Percentiles rank a stretch among this genome's conserved stretches.
Evolutionary conservation across 805 yeast species (phyloP).

Genomic region (Cyberlindnera euphorbiae): DNA sequence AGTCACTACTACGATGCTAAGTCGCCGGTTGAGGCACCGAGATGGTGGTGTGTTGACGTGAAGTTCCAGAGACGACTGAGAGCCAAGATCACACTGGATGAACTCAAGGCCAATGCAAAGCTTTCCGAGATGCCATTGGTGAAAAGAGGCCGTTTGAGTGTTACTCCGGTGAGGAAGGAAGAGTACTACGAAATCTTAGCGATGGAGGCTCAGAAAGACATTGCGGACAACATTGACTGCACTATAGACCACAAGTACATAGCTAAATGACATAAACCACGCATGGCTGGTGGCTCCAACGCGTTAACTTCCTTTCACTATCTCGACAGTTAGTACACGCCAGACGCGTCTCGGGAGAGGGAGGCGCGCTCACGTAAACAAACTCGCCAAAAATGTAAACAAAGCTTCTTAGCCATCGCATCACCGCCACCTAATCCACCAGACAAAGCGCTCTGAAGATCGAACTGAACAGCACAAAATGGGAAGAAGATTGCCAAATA

Average conservation of each 20-base stretch:
- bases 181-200: slow-evolving; percentile 37
- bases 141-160: slow-evolving; percentile 47
- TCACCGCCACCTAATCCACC: too few species aligned
- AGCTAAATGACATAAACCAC: too few species aligned
- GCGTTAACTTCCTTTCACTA: too few species aligned
- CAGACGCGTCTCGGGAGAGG: too few species aligned
- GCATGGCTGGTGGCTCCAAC: too few species aligned
- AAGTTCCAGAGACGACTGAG: slow-evolving; percentile 37
- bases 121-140: slow-evolving; percentile 40
- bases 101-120: slow-evolving; percentile 31
- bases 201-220: slow-evolving; percentile 29
- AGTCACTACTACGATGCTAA: slow-evolving; percentile 47
- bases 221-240: slow-evolving; percentile 32
- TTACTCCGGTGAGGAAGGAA: slow-evolving; percentile 40
- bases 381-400: slow-evolving; percentile 5
- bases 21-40: slow-evolving; percentile 36
- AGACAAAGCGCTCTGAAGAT: too few species aligned
- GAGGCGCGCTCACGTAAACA: too few species aligned
- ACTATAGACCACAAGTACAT: slow-evolving; percentile 22
- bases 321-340: too few species aligned
- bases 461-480: too few species aligned
- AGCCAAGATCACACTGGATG: slow-evolving; percentile 37
- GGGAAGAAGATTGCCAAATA: slow-evolving; percentile 38
- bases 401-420: too few species aligned
- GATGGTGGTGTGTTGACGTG: slow-evolving; percentile 58